A percentile compares a stretch with the other conserved stretches of the same genome.
Conservation (phyloP, 192 early-diverging fungal genomes). For the Phlyctochytrium planicorne region DNA sequence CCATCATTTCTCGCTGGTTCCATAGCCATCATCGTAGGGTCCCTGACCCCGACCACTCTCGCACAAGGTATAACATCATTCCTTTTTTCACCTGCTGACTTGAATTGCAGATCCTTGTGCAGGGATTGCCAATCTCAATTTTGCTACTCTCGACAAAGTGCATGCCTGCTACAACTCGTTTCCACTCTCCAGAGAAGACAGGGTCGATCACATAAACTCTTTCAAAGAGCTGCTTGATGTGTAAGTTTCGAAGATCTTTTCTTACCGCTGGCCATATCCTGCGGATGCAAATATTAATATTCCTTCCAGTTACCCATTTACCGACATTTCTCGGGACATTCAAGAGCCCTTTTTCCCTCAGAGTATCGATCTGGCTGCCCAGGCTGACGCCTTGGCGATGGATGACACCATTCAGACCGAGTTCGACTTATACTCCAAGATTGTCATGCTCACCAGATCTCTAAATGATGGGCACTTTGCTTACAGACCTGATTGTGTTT, state of each 20-base stretch:
- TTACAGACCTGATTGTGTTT: not conserved
- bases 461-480: slow-evolving; percentile 5
- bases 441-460: not conserved
- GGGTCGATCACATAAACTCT: slow-evolving; percentile 14
- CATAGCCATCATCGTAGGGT: no score
- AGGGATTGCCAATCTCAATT: no score
- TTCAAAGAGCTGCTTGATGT: slow-evolving; percentile 15
- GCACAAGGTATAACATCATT: no score
- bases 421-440: not conserved
- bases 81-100: no score
- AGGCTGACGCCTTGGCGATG: not conserved
- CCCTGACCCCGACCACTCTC: no score
- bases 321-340: not conserved
- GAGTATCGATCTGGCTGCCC: not conserved
- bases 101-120: no score
- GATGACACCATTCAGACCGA: not conserved
- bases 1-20: no score
- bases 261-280: not conserved
- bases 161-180: slow-evolving; percentile 14
- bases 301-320: not conserved
- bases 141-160: not conserved
- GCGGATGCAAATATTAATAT: not conserved
- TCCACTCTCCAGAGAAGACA: slow-evolving; percentile 1
- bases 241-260: slow-evolving; percentile 8
- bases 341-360: not conserved